Conservation (phyloP, 164 flowering plant genomes). For the Kalanchoe fedtschenkoi region DNA sequence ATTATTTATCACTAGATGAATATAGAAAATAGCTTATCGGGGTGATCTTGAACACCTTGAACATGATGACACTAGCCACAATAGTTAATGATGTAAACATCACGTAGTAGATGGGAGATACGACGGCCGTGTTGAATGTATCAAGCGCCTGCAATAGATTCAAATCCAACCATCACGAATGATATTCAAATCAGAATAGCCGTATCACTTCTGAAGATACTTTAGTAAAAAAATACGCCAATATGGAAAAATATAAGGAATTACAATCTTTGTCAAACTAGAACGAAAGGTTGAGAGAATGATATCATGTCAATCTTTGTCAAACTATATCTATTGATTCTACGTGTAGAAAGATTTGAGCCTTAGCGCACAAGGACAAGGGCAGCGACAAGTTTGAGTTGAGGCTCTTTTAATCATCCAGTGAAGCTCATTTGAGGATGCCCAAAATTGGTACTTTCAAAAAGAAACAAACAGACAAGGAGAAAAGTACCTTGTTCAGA, state of each 20-base stretch:
- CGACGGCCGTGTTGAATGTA: conserved; percentile 86
- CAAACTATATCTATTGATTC: background rate
- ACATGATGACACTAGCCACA: conserved; percentile 82
- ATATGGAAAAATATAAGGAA: background rate
- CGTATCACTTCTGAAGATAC: background rate
- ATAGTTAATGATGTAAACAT: conserved; percentile 81
- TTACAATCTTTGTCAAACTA: background rate
- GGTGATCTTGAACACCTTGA: conserved; percentile 41
- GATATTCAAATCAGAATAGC: background rate
- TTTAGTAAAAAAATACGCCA: background rate
- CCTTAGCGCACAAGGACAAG: background rate
- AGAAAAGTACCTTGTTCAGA: conserved; percentile 39
- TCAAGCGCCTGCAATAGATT: conserved; percentile 95
- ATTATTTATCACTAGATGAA: background rate
- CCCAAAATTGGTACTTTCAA: background rate
- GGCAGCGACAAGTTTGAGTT: background rate
- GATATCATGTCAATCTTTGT: too few relatives aligned
- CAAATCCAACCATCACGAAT: too few relatives aligned
- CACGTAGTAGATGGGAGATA: conserved; percentile 77
- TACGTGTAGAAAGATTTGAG: background rate
- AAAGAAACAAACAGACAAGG: background rate
- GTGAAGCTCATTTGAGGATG: background rate
- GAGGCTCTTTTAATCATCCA: background rate
- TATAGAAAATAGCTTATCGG: background rate
- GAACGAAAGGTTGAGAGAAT: background rate